Evolutionary conservation across 768 basidiomycete genomes (phyloP).

Genomic region (Rhodosporidiobolus odoratus): DNA sequence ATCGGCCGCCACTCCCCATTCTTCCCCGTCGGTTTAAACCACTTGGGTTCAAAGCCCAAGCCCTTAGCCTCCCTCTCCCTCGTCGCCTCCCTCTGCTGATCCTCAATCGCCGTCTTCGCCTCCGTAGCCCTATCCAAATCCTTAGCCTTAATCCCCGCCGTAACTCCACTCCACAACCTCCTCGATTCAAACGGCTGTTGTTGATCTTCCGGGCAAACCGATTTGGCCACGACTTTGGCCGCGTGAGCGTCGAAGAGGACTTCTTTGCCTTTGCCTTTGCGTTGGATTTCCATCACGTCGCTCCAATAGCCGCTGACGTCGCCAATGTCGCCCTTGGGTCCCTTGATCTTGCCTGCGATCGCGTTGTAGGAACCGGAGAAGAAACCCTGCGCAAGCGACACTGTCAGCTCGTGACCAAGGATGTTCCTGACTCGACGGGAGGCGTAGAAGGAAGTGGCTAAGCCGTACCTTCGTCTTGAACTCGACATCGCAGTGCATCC

Average conservation of each 20-base stretch:
- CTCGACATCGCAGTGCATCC: conserved; percentile 72
- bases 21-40: conserved; percentile 66
- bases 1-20: conserved; percentile 80
- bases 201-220: conserved; percentile 73
- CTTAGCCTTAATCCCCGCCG: conserved; percentile 72
- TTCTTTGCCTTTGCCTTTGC: conserved; percentile 60
- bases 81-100: conserved; percentile 77
- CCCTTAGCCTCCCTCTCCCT: conserved; percentile 69
- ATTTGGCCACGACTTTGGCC: conserved; percentile 71
- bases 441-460: not conserved
- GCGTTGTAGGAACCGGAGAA: conserved; percentile 92
- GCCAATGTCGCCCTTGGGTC: conserved; percentile 62
- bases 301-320: conserved; percentile 90
- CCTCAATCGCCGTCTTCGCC: conserved; percentile 85
- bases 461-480: conserved; percentile 87
- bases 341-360: conserved; percentile 71
- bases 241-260: conserved; percentile 76
- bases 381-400: conserved; percentile 64
- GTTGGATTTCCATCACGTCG: conserved; percentile 77
- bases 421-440: not conserved
- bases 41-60: conserved; percentile 64
- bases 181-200: conserved; percentile 83
- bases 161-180: conserved; percentile 77
- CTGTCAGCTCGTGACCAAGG: not conserved
- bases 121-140: conserved; percentile 93